Conservation (phyloP, 2,329 filamentous ascomycete genomes). For the Pseudogymnoascus sp. region DNA sequence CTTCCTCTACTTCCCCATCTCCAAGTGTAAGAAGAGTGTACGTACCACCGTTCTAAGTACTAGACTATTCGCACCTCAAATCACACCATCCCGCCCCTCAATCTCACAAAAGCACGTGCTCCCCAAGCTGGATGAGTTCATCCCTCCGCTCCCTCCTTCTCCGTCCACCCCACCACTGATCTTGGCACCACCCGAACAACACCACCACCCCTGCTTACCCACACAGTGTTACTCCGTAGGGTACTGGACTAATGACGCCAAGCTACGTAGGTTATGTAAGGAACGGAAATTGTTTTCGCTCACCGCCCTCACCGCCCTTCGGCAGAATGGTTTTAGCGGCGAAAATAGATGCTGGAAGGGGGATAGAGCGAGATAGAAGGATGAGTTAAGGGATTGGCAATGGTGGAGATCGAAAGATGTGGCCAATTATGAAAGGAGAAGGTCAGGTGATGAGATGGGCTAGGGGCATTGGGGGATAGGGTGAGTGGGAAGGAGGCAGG, state of each 20-base stretch:
- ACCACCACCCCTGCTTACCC: background rate
- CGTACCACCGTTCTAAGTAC: background rate
- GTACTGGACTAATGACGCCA: background rate
- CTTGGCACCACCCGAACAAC: background rate
- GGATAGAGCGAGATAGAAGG: background rate
- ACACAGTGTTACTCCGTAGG: too few relatives aligned
- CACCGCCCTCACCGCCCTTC: background rate
- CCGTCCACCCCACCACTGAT: background rate
- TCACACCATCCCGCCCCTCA: background rate
- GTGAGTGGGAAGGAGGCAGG: background rate
- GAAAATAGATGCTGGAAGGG: background rate
- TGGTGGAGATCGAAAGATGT: background rate
- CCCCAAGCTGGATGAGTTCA: background rate
- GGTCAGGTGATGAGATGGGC: background rate
- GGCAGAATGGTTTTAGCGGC: background rate
- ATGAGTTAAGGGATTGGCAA: too few relatives aligned
- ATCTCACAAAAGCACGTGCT: background rate
- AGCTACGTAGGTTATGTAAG: background rate
- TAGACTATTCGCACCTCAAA: background rate
- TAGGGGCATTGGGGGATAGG: background rate
- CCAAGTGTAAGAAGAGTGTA: background rate
- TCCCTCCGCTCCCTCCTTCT: background rate
- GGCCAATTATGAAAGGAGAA: background rate
- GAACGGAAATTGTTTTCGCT: background rate
- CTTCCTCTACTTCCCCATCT: too few relatives aligned